These are phyloP conservation scores for Hygrocybe coccinea DNA, from an alignment of 768 basidiomycete species.

Conservation along the genomic window DNA sequence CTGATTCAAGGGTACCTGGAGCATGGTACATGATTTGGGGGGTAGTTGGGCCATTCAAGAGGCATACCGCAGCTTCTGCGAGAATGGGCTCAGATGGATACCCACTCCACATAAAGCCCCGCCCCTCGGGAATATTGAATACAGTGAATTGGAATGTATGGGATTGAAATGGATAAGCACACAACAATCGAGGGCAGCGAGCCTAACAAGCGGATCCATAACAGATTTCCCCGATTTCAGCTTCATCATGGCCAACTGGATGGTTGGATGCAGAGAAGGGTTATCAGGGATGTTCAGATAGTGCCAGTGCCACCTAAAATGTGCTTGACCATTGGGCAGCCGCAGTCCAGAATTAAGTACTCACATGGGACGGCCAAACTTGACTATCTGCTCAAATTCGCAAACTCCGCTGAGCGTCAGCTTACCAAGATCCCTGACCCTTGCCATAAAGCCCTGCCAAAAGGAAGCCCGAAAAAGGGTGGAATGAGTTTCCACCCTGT, in stretches of 20 bases:
- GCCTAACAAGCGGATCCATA: background rate
- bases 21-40: background rate
- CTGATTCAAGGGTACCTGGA: background rate
- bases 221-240: too few species aligned
- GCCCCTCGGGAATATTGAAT: background rate
- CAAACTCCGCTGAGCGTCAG: too few species aligned
- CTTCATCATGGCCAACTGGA: background rate
- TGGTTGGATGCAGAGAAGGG: background rate
- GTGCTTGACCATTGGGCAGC: background rate
- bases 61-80: slow-evolving; percentile 1
- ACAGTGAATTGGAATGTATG: background rate
- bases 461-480: slow-evolving; percentile 1
- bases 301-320: slow-evolving; percentile 1
- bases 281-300: background rate
- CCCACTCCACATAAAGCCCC: background rate
- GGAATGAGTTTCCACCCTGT: slow-evolving; percentile 1
- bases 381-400: too few species aligned
- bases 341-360: background rate
- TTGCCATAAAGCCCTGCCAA: background rate
- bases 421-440: too few species aligned
- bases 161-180: background rate
- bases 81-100: too few species aligned
- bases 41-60: background rate
- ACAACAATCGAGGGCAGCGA: too few species aligned
- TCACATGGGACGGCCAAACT: too few species aligned